Evolutionary conservation across 2,329 filamentous ascomycete species (phyloP).

Genomic region (Cladosporium sp.): DNA sequence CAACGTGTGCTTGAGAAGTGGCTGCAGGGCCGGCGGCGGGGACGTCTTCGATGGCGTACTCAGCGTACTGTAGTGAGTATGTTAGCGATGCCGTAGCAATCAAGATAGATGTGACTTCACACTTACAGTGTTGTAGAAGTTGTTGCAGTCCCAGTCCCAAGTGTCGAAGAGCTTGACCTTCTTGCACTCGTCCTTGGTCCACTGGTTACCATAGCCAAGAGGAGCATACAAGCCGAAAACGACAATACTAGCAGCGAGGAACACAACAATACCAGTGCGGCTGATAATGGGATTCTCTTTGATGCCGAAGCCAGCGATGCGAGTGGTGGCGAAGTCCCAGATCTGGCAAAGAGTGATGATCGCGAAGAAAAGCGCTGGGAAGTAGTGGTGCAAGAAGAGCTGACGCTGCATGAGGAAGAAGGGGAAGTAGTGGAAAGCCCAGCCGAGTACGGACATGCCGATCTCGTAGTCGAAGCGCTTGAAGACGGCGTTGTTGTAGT

Average conservation of each 20-base stretch:
- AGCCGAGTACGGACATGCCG: slow-evolving; percentile 84
- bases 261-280: slow-evolving; percentile 68
- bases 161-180: slow-evolving; percentile 81
- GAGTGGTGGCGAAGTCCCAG: slow-evolving; percentile 79
- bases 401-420: slow-evolving; percentile 98
- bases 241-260: slow-evolving; percentile 71
- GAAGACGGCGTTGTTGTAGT: slow-evolving; percentile 80
- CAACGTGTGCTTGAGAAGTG: slow-evolving; percentile 31
- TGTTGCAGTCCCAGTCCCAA: slow-evolving; percentile 99
- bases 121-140: slow-evolving; percentile 81
- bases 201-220: slow-evolving; percentile 87
- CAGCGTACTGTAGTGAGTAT: slow-evolving; percentile 31
- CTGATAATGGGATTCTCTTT: slow-evolving; percentile 72
- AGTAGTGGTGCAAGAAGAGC: slow-evolving; percentile 97
- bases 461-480: slow-evolving; percentile 98
- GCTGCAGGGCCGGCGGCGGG: slow-evolving; percentile 27
- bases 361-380: slow-evolving; percentile 93
- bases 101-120: neutral
- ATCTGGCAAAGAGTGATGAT: slow-evolving; percentile 85
- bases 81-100: neutral
- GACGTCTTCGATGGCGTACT: slow-evolving; percentile 32
- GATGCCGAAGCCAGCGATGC: slow-evolving; percentile 67
- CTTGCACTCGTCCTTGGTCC: slow-evolving; percentile 86
- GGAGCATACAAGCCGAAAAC: slow-evolving; percentile 86
- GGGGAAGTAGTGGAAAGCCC: slow-evolving; percentile 98